phyloP scores from a whole-genome alignment of 148 eudicot genomes.

The Rhododendron henanense region DNA sequence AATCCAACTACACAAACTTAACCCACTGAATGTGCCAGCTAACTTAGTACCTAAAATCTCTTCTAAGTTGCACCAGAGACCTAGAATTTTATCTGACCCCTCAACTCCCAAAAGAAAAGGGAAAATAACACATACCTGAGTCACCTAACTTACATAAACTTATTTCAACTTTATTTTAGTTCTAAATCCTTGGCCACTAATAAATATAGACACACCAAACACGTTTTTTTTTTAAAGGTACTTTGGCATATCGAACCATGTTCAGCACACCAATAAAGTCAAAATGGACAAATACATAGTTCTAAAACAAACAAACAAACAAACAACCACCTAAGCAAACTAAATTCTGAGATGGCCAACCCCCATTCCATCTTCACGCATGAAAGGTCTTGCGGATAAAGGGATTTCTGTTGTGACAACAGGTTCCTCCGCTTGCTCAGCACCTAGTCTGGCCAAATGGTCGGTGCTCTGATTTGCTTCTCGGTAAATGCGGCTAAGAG shows the following conservation, averaged over 20 bases:
- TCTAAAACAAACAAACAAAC: neutral
- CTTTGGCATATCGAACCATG: neutral
- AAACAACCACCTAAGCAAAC: neutral
- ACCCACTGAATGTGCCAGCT: neutral
- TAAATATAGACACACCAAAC: neutral
- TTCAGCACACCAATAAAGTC: neutral
- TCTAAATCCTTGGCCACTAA: neutral
- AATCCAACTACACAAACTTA: neutral
- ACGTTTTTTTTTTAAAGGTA: neutral
- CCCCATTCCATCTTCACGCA: neutral
- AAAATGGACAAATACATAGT: neutral
- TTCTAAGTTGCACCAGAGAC: slow-evolving; percentile 2
- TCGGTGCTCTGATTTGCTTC: neutral
- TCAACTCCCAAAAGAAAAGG: neutral
- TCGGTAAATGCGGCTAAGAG: neutral
- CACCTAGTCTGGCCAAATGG: neutral
- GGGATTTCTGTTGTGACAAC: neutral
- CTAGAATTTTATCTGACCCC: neutral
- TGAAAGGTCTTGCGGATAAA: neutral
- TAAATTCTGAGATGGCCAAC: neutral
- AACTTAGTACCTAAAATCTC: neutral
- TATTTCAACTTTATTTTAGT: neutral
- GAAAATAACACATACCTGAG: neutral
- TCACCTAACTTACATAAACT: neutral
- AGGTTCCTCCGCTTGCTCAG: neutral